These are phyloP conservation scores for Moesziomyces parantarcticus DNA, from an alignment of 1,284 basidiomycete species.

Conservation along the genomic window DNA sequence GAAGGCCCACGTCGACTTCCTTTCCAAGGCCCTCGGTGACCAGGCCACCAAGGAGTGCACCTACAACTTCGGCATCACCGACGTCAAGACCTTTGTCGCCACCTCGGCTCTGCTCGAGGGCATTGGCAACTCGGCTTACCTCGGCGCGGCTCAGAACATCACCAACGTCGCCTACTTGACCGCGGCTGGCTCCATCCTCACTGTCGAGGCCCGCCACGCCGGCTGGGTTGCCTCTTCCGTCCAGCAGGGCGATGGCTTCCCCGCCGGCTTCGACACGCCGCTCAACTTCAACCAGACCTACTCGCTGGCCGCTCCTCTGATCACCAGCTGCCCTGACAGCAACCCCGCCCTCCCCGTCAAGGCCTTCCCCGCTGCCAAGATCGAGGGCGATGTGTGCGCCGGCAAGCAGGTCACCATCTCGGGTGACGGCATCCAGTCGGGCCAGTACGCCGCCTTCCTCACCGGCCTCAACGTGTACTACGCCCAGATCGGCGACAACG, in stretches of 20 bases:
- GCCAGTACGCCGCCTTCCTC: conserved; percentile 69
- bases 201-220: conserved; percentile 53
- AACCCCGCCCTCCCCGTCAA: conserved; percentile 70
- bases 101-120: conserved; percentile 74
- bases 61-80: conserved; percentile 72
- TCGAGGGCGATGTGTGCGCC: conserved; percentile 52
- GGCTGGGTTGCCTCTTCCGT: conserved; percentile 53
- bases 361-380: conserved; percentile 69
- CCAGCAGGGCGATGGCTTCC: conserved; percentile 50
- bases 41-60: conserved; percentile 73
- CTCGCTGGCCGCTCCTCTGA: conserved; percentile 69
- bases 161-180: conserved; percentile 53
- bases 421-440: conserved; percentile 61
- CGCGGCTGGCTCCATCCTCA: conserved; percentile 57
- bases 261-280: conserved; percentile 71
- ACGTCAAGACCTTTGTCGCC: conserved; percentile 71
- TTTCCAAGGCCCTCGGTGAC: conserved; percentile 73
- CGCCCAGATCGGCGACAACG: conserved; percentile 50
- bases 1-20: conserved; percentile 71
- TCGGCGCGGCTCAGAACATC: conserved; percentile 72
- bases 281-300: conserved; percentile 68
- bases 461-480: conserved; percentile 67
- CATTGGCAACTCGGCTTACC: conserved; percentile 73
- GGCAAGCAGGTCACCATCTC: conserved; percentile 64
- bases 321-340: conserved; percentile 71